phyloP scores from a whole-genome alignment of 1,139 yeast genomes.

The Keqinozyma sinolaborantium region DNA sequence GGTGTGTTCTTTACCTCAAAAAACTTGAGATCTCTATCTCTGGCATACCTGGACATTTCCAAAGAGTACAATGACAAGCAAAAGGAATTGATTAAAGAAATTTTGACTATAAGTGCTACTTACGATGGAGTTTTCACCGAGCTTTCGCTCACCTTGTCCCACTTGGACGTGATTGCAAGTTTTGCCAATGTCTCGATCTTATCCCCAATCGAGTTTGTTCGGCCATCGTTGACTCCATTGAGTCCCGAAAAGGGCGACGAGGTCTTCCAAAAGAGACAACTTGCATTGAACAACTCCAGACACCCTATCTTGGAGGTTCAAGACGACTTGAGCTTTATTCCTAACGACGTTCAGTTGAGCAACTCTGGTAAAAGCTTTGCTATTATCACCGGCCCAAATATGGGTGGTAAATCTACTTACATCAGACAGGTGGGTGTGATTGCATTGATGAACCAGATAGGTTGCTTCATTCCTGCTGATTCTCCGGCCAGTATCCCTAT shows the following conservation, averaged over 20 bases:
- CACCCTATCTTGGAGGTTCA: constrained; percentile 95
- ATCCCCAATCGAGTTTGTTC: constrained; percentile 79
- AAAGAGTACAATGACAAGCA: constrained; percentile 73
- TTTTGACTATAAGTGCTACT: constrained; percentile 73
- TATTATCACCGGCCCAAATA: constrained; percentile 94
- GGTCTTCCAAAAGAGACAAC: constrained; percentile 42
- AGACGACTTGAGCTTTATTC: constrained; percentile 80
- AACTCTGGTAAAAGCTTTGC: constrained; percentile 54
- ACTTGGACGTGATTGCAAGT: constrained; percentile 76
- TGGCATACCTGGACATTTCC: constrained; percentile 55
- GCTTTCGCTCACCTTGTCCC: constrained; percentile 61
- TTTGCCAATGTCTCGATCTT: constrained; percentile 84
- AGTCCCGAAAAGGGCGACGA: constrained; percentile 16
- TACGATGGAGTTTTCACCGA: constrained; percentile 75
- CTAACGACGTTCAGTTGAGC: constrained; percentile 71
- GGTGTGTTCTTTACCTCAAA: constrained; percentile 87
- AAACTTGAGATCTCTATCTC: constrained; percentile 56
- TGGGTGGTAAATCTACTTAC: constrained; percentile 98
- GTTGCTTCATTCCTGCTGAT: constrained; percentile 75
- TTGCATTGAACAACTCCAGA: constrained; percentile 67
- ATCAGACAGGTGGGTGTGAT: constrained; percentile 90
- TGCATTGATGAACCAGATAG: constrained; percentile 86
- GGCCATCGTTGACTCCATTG: constrained; percentile 61
- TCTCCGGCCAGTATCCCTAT: constrained; percentile 50
- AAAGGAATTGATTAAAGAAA: constrained; percentile 73